A percentile compares a stretch with the other conserved stretches of the same genome.
phyloP scores from a whole-genome alignment of 2,329 filamentous ascomycete genomes.

The Knufia fluminis region DNA sequence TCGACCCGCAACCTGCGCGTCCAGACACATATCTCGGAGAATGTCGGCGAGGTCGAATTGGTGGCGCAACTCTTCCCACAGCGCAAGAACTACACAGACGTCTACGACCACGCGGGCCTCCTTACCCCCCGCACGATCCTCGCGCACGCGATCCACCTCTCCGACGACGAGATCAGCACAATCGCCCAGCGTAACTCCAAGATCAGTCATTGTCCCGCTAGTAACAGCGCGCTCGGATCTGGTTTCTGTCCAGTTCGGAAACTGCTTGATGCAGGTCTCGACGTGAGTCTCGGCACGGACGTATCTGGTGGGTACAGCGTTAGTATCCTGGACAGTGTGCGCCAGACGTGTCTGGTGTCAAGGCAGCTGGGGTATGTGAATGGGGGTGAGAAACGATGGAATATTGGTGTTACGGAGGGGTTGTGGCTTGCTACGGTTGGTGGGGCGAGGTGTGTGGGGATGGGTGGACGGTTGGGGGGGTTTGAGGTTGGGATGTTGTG shows the following conservation, averaged over 20 bases:
- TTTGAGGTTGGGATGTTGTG: conserved; percentile 83
- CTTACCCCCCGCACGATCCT: conserved; percentile 67
- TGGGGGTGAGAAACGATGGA: conserved; percentile 23
- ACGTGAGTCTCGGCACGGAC: conserved; percentile 82
- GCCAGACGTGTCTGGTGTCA: conserved; percentile 71
- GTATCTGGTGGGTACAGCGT: conserved; percentile 79
- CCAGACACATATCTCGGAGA: conserved; percentile 89
- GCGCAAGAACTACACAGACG: conserved; percentile 55
- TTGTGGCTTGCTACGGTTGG: conserved; percentile 81
- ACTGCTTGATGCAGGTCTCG: conserved; percentile 64
- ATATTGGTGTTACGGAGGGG: conserved; percentile 62
- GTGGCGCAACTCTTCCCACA: conserved; percentile 63
- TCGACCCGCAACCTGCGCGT: conserved; percentile 48
- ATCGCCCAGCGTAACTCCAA: conserved; percentile 55
- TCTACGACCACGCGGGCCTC: conserved; percentile 67
- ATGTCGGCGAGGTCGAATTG: conserved; percentile 60
- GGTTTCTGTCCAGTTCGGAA: conserved; percentile 68
- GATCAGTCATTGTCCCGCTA: conserved; percentile 77
- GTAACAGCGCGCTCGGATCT: conserved; percentile 72
- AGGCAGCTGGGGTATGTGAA: conserved; percentile 53
- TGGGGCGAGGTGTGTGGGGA: conserved; percentile 70
- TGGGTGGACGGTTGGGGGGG: conserved; percentile 61
- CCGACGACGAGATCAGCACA: conserved; percentile 54
- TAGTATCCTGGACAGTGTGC: conserved; percentile 70
- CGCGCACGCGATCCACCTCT: conserved; percentile 75